These are phyloP conservation scores for Micractinium conductrix DNA, from an alignment of 139 green algal genomes.

Conservation along the genomic window DNA sequence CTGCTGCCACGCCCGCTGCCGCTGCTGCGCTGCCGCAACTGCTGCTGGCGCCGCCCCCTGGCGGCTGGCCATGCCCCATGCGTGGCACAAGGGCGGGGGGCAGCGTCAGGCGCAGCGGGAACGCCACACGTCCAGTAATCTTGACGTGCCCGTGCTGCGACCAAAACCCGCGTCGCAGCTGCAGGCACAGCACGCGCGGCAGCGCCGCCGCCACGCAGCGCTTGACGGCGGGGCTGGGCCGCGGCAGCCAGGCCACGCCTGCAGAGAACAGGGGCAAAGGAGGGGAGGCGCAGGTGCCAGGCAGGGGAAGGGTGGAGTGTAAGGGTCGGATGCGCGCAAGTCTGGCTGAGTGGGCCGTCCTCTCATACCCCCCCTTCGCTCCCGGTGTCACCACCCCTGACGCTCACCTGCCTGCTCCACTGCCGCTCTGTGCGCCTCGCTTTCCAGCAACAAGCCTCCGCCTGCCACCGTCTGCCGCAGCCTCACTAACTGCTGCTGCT, in stretches of 20 bases:
- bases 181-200: slow-evolving; percentile 33
- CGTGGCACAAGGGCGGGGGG: background rate
- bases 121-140: slow-evolving; percentile 4
- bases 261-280: background rate
- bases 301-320: no score
- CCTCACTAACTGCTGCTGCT: background rate
- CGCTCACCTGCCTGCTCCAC: background rate
- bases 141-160: slow-evolving; percentile 16
- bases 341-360: no score
- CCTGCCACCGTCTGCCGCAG: background rate
- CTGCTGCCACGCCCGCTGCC: no score
- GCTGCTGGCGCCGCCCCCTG: background rate
- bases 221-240: background rate
- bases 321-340: no score
- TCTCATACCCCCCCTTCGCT: no score
- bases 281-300: background rate
- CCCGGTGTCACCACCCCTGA: no score
- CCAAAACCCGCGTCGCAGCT: slow-evolving; percentile 33
- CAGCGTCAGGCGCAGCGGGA: background rate
- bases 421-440: background rate
- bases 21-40: background rate
- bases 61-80: background rate
- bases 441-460: background rate
- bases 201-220: slow-evolving; percentile 9
- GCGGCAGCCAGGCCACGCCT: background rate